A percentile compares a stretch with the other conserved stretches of the same genome.
Conservation (phyloP, 2,329 filamentous ascomycete species). For the Emergomyces pasteurianus region DNA sequence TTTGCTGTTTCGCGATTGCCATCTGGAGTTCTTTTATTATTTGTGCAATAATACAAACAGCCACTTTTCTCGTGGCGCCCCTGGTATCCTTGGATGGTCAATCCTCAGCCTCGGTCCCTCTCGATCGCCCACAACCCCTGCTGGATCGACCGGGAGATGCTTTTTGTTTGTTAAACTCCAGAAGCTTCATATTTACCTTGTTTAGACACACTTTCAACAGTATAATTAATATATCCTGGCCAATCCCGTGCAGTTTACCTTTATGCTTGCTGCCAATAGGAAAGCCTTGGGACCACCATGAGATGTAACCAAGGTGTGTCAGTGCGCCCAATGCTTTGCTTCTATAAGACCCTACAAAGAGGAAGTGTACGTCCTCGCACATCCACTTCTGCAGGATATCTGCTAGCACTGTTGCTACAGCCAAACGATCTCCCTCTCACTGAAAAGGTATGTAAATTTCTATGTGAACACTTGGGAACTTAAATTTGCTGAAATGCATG, state of each 20-base stretch:
- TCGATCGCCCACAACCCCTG: conserved; percentile 4
- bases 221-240: not conserved
- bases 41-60: not conserved
- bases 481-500: not conserved
- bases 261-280: not conserved
- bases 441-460: not conserved
- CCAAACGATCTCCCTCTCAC: not conserved
- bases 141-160: not conserved
- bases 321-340: not conserved
- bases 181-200: conserved; percentile 1
- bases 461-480: not conserved
- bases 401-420: not conserved
- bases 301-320: not conserved
- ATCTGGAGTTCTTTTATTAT: not conserved
- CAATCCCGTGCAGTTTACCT: not conserved
- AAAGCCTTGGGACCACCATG: not conserved
- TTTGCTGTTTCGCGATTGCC: not conserved
- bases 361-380: not conserved
- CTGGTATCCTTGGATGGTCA: not conserved
- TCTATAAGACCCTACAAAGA: not conserved
- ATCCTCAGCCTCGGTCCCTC: not conserved
- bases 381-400: not conserved
- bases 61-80: not conserved
- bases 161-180: not conserved
- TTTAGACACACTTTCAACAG: not conserved